Evolutionary conservation across 1,284 basidiomycete genomes (phyloP).

Genomic region (Cryptococcus sp.): DNA sequence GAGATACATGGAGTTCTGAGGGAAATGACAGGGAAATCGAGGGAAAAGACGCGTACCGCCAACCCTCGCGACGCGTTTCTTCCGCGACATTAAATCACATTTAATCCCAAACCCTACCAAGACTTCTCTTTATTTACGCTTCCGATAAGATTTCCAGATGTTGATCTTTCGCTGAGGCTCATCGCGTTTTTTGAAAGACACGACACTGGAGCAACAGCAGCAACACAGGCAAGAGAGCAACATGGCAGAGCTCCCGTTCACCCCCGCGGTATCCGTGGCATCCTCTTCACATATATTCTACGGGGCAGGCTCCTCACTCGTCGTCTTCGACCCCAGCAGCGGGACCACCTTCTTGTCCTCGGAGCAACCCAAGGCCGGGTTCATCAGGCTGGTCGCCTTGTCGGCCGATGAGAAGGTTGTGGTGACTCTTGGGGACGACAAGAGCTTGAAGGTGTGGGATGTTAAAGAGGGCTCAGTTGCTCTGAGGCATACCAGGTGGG

Average conservation of each 20-base stretch:
- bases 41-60: constrained; percentile 14
- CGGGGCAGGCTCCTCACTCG: constrained; percentile 62
- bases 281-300: constrained; percentile 54
- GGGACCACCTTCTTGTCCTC: constrained; percentile 15
- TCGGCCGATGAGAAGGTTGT: constrained; percentile 56
- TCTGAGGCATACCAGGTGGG: constrained; percentile 63
- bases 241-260: constrained; percentile 17
- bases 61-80: constrained; percentile 1
- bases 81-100: background rate
- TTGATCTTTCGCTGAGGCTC: background rate
- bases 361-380: constrained; percentile 18
- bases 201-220: background rate
- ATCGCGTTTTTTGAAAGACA: background rate
- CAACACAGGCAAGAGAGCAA: background rate
- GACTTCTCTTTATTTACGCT: background rate
- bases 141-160: constrained; percentile 6
- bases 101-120: constrained; percentile 14
- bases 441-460: constrained; percentile 70
- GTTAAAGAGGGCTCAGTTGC: constrained; percentile 55
- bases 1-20: background rate
- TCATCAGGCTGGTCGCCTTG: constrained; percentile 62
- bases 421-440: constrained; percentile 71
- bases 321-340: constrained; percentile 58
- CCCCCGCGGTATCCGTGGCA: constrained; percentile 21
- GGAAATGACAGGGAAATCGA: background rate